Percentiles rank a stretch among this genome's conserved stretches.
Conservation (phyloP, 2,329 filamentous ascomycete genomes). For the Venturia carpophila region DNA sequence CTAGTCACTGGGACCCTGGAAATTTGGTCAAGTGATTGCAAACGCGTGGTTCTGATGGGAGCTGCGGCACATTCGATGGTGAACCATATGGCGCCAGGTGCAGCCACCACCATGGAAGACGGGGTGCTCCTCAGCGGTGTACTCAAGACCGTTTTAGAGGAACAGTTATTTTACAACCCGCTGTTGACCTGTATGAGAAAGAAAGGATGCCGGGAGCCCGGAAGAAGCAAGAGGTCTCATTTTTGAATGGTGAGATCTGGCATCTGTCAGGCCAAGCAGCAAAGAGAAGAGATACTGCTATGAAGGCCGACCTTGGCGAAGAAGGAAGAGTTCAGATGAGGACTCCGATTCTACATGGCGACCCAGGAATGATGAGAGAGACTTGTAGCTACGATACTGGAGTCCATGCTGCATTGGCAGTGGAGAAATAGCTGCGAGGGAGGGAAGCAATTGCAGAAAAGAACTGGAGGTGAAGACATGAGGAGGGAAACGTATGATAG, state of each 20-base stretch:
- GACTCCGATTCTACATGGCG: conserved; percentile 36
- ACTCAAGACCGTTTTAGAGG: conserved; percentile 31
- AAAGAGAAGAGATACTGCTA: conserved; percentile 32
- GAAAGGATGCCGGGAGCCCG: conserved; percentile 38
- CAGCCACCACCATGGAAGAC: conserved; percentile 40
- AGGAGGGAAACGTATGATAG: background rate
- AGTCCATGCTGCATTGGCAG: background rate
- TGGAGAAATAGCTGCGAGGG: background rate
- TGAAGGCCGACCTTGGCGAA: conserved; percentile 31
- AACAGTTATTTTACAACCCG: conserved; percentile 30
- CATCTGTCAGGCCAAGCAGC: conserved; percentile 31
- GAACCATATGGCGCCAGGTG: conserved; percentile 39
- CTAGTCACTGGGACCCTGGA: conserved; percentile 37
- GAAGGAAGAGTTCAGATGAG: conserved; percentile 30
- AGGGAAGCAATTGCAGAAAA: background rate
- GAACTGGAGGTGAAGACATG: background rate
- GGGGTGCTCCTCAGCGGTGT: conserved; percentile 35
- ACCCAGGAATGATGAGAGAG: conserved; percentile 32
- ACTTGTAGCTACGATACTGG: conserved; percentile 36
- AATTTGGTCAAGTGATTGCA: conserved; percentile 35
- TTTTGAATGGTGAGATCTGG: conserved; percentile 33
- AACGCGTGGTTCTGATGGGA: conserved; percentile 39
- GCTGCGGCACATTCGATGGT: conserved; percentile 38
- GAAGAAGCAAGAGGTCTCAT: conserved; percentile 37
- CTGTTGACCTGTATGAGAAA: conserved; percentile 34